Conservation (phyloP, 495 filamentous ascomycete genomes). For the Pyrenopolyporus hunteri region DNA sequence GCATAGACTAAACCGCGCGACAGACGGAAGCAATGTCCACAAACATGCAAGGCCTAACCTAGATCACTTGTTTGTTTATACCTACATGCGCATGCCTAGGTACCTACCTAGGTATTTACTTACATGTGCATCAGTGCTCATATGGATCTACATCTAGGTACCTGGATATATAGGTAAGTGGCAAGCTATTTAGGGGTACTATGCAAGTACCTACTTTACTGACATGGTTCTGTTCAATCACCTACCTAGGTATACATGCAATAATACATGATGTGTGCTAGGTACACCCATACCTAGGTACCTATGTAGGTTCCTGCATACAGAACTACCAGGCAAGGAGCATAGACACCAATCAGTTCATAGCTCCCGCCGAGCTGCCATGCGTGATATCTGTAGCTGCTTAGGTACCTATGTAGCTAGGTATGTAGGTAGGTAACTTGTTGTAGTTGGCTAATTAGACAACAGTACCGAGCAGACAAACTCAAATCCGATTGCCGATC, state of each 20-base stretch:
- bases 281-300: neutral
- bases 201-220: too few species aligned
- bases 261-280: too few species aligned
- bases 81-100: slow-evolving; percentile 2
- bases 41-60: slow-evolving; percentile 16
- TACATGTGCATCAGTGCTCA: too few species aligned
- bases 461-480: too few species aligned
- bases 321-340: slow-evolving; percentile 12
- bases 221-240: too few species aligned
- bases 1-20: slow-evolving; percentile 1
- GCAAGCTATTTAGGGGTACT: too few species aligned
- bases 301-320: neutral
- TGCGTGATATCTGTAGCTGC: neutral
- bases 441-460: too few species aligned
- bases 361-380: slow-evolving; percentile 6
- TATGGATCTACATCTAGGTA: too few species aligned
- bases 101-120: too few species aligned
- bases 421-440: too few species aligned
- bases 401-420: slow-evolving; percentile 8
- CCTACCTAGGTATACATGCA: too few species aligned
- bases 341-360: slow-evolving; percentile 15
- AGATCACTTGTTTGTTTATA: slow-evolving; percentile 1
- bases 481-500: slow-evolving; percentile 17
- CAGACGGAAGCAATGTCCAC: slow-evolving; percentile 18
- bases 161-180: too few species aligned